Evolutionary conservation across 1,284 basidiomycete genomes (phyloP).

Genomic region (Waitea zeae): DNA sequence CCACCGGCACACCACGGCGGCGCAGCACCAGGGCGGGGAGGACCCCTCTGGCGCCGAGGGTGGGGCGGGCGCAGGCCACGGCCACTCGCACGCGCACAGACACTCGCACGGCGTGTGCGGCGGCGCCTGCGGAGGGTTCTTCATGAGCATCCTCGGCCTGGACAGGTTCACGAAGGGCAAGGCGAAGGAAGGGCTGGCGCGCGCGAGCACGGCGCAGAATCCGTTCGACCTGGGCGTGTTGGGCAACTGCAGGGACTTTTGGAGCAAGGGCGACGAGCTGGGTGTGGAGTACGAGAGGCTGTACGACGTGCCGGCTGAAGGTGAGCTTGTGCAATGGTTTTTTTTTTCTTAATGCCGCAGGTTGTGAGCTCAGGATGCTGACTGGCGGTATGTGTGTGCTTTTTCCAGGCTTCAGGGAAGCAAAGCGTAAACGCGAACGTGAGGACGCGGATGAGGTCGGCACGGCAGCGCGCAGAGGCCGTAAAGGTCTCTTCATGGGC

Average conservation of each 20-base stretch:
- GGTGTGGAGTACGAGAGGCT: conserved; percentile 81
- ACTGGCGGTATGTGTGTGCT: no score
- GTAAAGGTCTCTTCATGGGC: conserved; percentile 32
- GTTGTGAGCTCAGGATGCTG: no score
- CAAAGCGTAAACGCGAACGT: conserved; percentile 33
- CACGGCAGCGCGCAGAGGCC: conserved; percentile 18
- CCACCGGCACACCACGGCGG: conserved; percentile 30
- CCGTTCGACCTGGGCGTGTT: conserved; percentile 83
- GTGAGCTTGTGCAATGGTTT: no score
- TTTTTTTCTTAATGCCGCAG: no score
- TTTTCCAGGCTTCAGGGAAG: conserved; percentile 63
- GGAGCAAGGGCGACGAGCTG: conserved; percentile 71
- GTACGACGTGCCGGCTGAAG: conserved; percentile 80
- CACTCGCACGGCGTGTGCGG: conserved; percentile 22
- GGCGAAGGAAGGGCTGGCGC: conserved; percentile 67
- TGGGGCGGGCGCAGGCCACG: conserved; percentile 2
- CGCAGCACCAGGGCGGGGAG: conserved; percentile 7
- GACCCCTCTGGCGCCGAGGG: conserved; percentile 10
- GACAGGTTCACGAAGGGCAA: conserved; percentile 88
- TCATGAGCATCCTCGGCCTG: conserved; percentile 81
- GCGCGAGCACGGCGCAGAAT: conserved; percentile 56
- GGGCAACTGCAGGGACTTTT: conserved; percentile 91
- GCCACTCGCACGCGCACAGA: conserved; percentile 5
- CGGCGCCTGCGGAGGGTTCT: conserved; percentile 49
- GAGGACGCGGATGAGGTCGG: conserved; percentile 35